Percentiles rank a stretch among this genome's conserved stretches.
Evolutionary conservation across 495 filamentous ascomycete species (phyloP).

Genomic region (Pseudevernia furfuracea): DNA sequence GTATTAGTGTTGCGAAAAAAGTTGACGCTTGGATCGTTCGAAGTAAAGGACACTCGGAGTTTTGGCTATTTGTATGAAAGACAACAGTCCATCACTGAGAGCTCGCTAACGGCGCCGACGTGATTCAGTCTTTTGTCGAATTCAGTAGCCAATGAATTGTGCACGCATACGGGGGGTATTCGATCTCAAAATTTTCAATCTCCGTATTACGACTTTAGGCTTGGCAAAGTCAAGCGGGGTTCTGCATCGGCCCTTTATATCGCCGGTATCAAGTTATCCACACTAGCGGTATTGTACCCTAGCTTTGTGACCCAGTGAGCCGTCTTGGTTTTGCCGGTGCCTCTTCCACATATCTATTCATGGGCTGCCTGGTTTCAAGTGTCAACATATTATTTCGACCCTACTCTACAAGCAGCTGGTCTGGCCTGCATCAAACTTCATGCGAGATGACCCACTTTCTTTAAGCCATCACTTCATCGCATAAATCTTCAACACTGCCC

Average conservation of each 20-base stretch:
- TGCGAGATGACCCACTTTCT: constrained; percentile 21
- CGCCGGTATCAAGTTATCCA: not conserved
- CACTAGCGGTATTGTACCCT: not conserved
- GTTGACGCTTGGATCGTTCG: not conserved
- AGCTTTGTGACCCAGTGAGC: not conserved
- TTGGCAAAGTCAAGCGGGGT: not conserved
- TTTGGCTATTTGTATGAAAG: not conserved
- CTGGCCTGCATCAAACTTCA: not conserved
- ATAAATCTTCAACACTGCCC: constrained; percentile 5
- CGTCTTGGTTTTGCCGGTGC: not conserved
- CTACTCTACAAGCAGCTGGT: constrained; percentile 5
- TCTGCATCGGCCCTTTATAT: not conserved
- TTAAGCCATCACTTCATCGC: constrained; percentile 3
- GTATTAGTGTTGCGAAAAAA: not conserved
- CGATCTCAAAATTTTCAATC: not conserved
- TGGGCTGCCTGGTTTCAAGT: constrained; percentile 10
- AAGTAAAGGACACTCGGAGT: not conserved
- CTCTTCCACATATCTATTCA: not conserved
- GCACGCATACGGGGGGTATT: not conserved
- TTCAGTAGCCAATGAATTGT: not conserved
- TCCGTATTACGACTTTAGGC: too few relatives aligned
- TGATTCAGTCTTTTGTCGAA: too few relatives aligned
- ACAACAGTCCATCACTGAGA: not conserved
- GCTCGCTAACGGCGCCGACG: not conserved
- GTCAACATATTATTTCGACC: not conserved